Percentiles rank a stretch among this genome's conserved stretches.
Evolutionary conservation across 495 filamentous ascomycete species (phyloP).

Genomic region (Penicillium roqueforti): DNA sequence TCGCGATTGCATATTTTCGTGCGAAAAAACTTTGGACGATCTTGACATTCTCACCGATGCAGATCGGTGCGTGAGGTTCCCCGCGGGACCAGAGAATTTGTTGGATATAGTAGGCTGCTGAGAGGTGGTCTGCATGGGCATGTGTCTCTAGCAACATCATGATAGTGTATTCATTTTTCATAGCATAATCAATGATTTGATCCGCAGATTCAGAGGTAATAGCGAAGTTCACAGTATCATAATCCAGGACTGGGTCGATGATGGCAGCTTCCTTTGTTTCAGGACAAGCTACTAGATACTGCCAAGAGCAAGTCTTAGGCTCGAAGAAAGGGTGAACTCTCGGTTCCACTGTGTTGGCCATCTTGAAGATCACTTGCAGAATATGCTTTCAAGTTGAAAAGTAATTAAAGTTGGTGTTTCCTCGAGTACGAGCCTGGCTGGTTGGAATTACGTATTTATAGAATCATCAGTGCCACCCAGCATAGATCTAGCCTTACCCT

Average conservation of each 20-base stretch:
- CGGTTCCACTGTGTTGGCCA: slow-evolving; percentile 20
- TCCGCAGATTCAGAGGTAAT: slow-evolving; percentile 47
- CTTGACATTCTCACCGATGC: slow-evolving; percentile 47
- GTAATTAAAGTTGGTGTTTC: neutral
- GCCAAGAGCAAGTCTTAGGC: slow-evolving; percentile 45
- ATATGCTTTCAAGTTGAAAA: neutral
- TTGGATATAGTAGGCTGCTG: slow-evolving; percentile 51
- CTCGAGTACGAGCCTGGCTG: neutral
- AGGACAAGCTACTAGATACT: slow-evolving; percentile 51
- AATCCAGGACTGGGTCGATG: slow-evolving; percentile 55
- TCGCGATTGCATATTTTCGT: slow-evolving; percentile 36
- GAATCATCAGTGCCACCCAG: slow-evolving; percentile 4
- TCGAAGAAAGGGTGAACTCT: slow-evolving; percentile 39
- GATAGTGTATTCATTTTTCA: slow-evolving; percentile 39
- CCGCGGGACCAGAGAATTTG: slow-evolving; percentile 22
- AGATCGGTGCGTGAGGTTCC: slow-evolving; percentile 27
- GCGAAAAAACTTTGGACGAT: slow-evolving; percentile 44
- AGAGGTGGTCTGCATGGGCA: slow-evolving; percentile 54
- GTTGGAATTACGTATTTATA: slow-evolving; percentile 16
- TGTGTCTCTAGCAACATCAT: slow-evolving; percentile 51
- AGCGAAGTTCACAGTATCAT: slow-evolving; percentile 32
- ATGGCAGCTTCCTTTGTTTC: slow-evolving; percentile 41
- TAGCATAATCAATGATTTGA: slow-evolving; percentile 32
- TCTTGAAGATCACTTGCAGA: neutral
- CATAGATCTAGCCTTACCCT: no score